Percentiles rank a stretch among this genome's conserved stretches.
Conservation (phyloP, 495 filamentous ascomycete species). For the Penicillium ochrochloron region DNA sequence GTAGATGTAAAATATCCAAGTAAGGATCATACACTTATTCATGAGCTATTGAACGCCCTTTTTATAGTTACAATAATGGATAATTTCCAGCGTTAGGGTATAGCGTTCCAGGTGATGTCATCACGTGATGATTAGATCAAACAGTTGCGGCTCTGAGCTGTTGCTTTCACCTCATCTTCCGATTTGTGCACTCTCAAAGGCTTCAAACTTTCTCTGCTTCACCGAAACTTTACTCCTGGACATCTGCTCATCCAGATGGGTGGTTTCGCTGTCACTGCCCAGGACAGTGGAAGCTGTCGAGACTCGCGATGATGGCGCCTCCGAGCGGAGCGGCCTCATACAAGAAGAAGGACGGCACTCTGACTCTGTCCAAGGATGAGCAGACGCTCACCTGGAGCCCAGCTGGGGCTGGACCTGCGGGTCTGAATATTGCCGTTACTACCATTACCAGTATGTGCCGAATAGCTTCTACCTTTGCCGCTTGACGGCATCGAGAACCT, state of each 20-base stretch:
- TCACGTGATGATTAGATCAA: constrained; percentile 27
- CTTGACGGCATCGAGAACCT: constrained; percentile 13
- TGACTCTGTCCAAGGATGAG: constrained; percentile 71
- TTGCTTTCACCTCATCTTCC: constrained; percentile 20
- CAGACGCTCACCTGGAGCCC: constrained; percentile 82
- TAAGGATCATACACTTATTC: background rate
- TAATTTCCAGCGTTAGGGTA: background rate
- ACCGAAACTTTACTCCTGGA: constrained; percentile 24
- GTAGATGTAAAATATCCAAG: background rate
- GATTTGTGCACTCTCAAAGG: constrained; percentile 26
- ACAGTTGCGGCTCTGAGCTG: constrained; percentile 27
- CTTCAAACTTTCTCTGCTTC: constrained; percentile 29
- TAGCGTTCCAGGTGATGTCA: background rate
- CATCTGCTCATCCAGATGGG: constrained; percentile 49
- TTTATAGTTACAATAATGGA: background rate
- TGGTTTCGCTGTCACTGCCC: constrained; percentile 41
- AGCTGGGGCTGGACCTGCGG: constrained; percentile 50
- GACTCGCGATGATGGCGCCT: constrained; percentile 55
- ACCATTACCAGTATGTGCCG: constrained; percentile 73
- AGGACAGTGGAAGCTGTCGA: constrained; percentile 52
- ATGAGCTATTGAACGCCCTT: background rate
- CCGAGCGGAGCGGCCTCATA: constrained; percentile 75
- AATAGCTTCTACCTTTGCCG: background rate
- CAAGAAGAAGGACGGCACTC: constrained; percentile 94
- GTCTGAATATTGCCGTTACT: constrained; percentile 69